Percentiles rank a stretch among this genome's conserved stretches.
Conservation (phyloP, 805 yeast species). For the Kodamaea laetipori region DNA sequence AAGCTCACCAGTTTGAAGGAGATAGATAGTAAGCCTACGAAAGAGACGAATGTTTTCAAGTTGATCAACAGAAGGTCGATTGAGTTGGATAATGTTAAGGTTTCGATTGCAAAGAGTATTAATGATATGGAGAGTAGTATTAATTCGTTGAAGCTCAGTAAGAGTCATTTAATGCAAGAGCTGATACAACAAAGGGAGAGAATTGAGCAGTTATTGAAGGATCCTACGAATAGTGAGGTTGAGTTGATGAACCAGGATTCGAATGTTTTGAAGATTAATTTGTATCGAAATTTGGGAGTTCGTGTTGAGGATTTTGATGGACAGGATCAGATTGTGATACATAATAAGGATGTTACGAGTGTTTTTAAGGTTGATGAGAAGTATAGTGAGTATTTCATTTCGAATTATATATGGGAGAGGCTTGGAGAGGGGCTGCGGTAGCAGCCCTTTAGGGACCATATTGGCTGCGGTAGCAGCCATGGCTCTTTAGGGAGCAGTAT, state of each 20-base stretch:
- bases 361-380: slow-evolving; percentile 54
- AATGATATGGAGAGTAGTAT: slow-evolving; percentile 51
- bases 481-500: too few species aligned
- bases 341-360: slow-evolving; percentile 51
- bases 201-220: slow-evolving; percentile 9
- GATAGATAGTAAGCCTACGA: not conserved
- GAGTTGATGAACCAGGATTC: slow-evolving; percentile 43
- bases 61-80: slow-evolving; percentile 29
- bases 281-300: slow-evolving; percentile 63
- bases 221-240: slow-evolving; percentile 21
- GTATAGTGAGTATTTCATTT: slow-evolving; percentile 66
- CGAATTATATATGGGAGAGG: slow-evolving; percentile 80
- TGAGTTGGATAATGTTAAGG: slow-evolving; percentile 48
- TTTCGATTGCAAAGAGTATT: slow-evolving; percentile 53
- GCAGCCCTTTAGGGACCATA: too few species aligned
- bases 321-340: slow-evolving; percentile 41
- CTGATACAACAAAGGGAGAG: slow-evolving; percentile 8
- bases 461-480: too few species aligned
- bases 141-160: slow-evolving; percentile 31
- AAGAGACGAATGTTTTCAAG: slow-evolving; percentile 25
- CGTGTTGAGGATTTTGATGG: slow-evolving; percentile 38
- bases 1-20: slow-evolving; percentile 18
- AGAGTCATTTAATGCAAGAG: slow-evolving; percentile 32
- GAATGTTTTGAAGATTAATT: slow-evolving; percentile 53
- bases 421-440: too few species aligned